Base-by-base conservation (phyloP, 495 filamentous ascomycete species). In the Pyronema omphalodes region DNA sequence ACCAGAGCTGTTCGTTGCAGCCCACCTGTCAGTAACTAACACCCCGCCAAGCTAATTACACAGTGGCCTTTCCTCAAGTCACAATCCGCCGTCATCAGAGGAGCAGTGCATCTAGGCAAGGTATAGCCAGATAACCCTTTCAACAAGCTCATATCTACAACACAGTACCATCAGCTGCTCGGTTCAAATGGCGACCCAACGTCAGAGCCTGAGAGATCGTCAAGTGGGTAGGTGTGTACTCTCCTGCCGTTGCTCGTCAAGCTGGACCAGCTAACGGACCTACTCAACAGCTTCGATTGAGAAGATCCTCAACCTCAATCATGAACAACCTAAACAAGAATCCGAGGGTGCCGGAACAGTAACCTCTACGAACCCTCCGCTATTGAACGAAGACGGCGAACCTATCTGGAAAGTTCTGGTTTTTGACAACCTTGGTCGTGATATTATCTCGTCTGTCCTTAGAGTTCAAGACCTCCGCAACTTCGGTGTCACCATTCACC, bases 401-500 rank as follows among this genome's bases (percentile, higher is more conserved):
- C 79, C 78, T 2, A 78, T 83, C 59, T 77, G 82, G 78, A 77
- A 80, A 60, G 72, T 80, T 5, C 66, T 81, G 18, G 74, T 79
- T 18, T 80, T 78, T 59, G 70, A 82, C 60, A 75, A 83, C 55
- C 68, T 82, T 15, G 74, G 73, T 9, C 73, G 77, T 55, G 73
- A 83, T 68, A 71, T 80, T 39, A 95, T 98, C 60, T 94, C 88
- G 70, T 94, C 87, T 62, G 88, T 98, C 6, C 71, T 98, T 36
- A 74, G 88, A 56, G 93, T 98, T 36, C 93, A 86, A 58, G 89
- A 96, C 68, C 74, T 98, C 55, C 74, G 91, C 54, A 78, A 82
- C 44, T 88, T 86, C 80, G 93, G 93, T 9, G 84, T 99, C 46
- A 99, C 93, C 11, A 94, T 96, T 71, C 91, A 99, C 69, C 80